A percentile compares a stretch with the other conserved stretches of the same genome.
Evolutionary conservation across 768 basidiomycete genomes (phyloP).

Genomic region (Mycena sanguinolenta): DNA sequence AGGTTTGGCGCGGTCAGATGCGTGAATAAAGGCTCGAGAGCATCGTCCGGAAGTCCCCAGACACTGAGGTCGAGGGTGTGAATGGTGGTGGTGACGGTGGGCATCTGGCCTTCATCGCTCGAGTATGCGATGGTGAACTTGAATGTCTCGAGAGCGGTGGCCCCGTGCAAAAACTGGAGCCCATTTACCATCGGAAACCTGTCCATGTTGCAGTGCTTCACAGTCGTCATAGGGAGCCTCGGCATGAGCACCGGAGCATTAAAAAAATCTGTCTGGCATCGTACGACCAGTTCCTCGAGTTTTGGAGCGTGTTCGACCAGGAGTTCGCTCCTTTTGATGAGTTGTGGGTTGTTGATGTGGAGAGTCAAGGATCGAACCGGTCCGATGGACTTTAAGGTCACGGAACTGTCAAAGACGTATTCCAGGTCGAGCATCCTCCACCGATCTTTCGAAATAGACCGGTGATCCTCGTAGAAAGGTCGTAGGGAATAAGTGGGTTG

Average conservation of each 20-base stretch:
- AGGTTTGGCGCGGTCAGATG: conserved; percentile 13
- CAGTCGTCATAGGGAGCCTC: not conserved
- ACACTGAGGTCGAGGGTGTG: conserved; percentile 13
- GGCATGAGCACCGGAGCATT: not conserved
- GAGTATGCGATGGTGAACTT: conserved; percentile 12
- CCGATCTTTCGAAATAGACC: too few species aligned
- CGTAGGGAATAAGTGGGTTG: not conserved
- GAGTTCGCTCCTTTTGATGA: not conserved
- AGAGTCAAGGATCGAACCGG: conserved; percentile 6
- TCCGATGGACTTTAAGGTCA: too few species aligned
- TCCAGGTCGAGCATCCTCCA: too few species aligned
- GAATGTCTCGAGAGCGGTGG: conserved; percentile 19
- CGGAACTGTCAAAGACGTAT: too few species aligned
- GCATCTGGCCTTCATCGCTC: not conserved
- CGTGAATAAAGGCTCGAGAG: conserved; percentile 3
- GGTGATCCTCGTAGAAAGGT: not conserved
- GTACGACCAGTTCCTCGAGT: conserved; percentile 16
- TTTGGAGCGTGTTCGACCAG: not conserved
- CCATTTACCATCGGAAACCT: conserved; percentile 15
- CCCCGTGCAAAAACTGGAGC: conserved; percentile 14
- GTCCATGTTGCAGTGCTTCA: conserved; percentile 21
- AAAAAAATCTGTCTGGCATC: not conserved
- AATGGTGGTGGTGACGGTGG: conserved; percentile 2
- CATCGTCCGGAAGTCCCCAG: not conserved
- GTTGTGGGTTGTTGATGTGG: not conserved